Percentiles rank a stretch among this genome's conserved stretches.
phyloP scores from a whole-genome alignment of 345 rosid genomes.

The Lepidium sativum region DNA sequence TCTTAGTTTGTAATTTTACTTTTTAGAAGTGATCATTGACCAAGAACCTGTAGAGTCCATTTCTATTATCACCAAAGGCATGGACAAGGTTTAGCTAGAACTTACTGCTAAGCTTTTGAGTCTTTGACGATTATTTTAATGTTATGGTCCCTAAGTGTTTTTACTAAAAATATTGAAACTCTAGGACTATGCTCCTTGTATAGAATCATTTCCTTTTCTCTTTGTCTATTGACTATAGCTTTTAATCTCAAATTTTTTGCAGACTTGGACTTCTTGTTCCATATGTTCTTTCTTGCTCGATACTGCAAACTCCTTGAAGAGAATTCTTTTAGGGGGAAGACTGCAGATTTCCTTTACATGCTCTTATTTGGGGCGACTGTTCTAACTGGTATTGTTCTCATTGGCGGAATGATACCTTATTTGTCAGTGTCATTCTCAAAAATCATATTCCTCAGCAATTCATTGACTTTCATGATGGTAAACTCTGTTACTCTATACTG shows the following conservation, averaged over 20 bases:
- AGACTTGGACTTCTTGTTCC: slow-evolving; percentile 95
- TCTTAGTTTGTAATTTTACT: not conserved
- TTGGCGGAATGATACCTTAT: slow-evolving; percentile 90
- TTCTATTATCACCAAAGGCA: not conserved
- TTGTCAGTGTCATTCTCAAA: slow-evolving; percentile 82
- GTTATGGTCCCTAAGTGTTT: not conserved
- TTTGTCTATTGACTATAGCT: not conserved
- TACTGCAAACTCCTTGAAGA: slow-evolving; percentile 98
- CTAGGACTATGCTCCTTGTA: not conserved
- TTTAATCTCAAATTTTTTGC: slow-evolving; percentile 17
- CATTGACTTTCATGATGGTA: slow-evolving; percentile 99
- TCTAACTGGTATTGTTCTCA: slow-evolving; percentile 67
- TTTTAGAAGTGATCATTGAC: not conserved
- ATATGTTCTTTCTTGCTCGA: slow-evolving; percentile 90
- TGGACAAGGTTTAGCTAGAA: not conserved
- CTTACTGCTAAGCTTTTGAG: not conserved
- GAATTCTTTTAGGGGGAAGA: slow-evolving; percentile 95
- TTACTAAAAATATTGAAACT: not conserved
- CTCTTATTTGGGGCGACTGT: slow-evolving; percentile 81
- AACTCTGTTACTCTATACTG: not conserved
- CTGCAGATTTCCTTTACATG: slow-evolving; percentile 97
- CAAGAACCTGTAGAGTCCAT: not conserved
- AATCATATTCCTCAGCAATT: slow-evolving; percentile 95
- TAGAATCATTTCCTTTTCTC: not conserved
- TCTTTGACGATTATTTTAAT: not conserved